A percentile compares a stretch with the other conserved stretches of the same genome.
phyloP scores from a whole-genome alignment of 257 asterid genomes.

The Craterostigma plantagineum region DNA sequence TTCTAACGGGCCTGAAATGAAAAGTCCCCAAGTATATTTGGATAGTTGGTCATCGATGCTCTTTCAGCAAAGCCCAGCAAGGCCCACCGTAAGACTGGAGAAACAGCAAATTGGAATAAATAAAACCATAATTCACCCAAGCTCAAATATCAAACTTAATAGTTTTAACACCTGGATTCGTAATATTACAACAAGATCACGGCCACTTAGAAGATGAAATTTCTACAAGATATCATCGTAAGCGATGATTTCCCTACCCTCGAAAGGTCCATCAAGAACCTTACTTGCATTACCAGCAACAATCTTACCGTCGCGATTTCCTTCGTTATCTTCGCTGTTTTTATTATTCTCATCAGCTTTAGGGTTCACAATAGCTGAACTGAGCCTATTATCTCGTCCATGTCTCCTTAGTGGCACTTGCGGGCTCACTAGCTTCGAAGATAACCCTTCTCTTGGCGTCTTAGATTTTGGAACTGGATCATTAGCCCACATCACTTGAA shows the following conservation, averaged over 20 bases:
- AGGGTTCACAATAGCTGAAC: slow-evolving; percentile 64
- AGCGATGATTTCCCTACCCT: slow-evolving; percentile 73
- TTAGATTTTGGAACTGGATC: slow-evolving; percentile 53
- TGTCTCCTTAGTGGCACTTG: slow-evolving; percentile 64
- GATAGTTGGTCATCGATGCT: no score
- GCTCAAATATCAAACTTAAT: no score
- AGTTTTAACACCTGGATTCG: no score
- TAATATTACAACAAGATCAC: no score
- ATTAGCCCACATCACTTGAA: slow-evolving; percentile 69
- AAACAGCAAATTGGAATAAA: no score
- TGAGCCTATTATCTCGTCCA: slow-evolving; percentile 61
- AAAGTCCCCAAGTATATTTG: no score
- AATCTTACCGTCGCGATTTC: not conserved
- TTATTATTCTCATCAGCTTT: slow-evolving; percentile 19
- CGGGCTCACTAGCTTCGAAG: slow-evolving; percentile 54
- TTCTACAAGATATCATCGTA: slow-evolving; percentile 73
- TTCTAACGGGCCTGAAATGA: no score
- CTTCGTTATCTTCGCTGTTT: slow-evolving; percentile 6
- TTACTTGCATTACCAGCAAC: slow-evolving; percentile 10
- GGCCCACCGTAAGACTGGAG: no score
- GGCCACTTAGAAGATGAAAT: no score
- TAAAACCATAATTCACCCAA: no score
- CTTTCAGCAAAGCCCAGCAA: no score
- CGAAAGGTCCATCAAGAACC: slow-evolving; percentile 21
- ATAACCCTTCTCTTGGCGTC: slow-evolving; percentile 34